Evolutionary conservation across 306 rosid genomes (phyloP), one percentile per base, ranked within the genome.

Genomic region (Fragaria ananassa): DNA sequence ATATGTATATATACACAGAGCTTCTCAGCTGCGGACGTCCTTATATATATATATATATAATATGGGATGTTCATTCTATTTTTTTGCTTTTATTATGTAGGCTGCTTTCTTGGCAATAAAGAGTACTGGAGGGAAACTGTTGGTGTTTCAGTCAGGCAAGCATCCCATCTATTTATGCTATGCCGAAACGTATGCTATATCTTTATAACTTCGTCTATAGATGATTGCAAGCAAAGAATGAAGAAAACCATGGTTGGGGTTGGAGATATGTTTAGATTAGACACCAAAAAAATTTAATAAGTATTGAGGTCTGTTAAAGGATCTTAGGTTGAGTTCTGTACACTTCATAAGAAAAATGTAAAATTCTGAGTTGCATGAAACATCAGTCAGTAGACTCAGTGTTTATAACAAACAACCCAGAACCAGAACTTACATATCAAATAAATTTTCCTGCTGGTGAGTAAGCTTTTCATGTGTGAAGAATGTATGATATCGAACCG

Each of bases 101-200:
- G 97, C 97, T 50, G 97, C 99, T 82, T 92, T 95, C 76, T 84
- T 95, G 84, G 97, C 99, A 68, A 95, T 90, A 91, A 95, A 92
- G 90, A 85, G 87, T 74, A 89, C 87, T 8, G 97, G 99, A 85
- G 99, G 97, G 71, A 95, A 95, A 77, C 85, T 95, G 62, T 42
- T 95, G 97, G 96, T 88, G 68, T 95, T 95, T 86, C 99, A 92
- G 85, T 95, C 99, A 87, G 99, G 99, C 87, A 87, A 83, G 96
- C 76, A 68, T 62, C 37, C 50, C 64, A 1, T 39, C 25, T 51
- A 51, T 35, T 50, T 71, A n/a, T 19, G 46, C 13, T 37, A 42
- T 49, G 5, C 19, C 15, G n/a, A n/a, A n/a, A n/a, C n/a, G 21
- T 51, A 41, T 51, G 19, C 23, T 35, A 4, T 15, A 7, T 56